Evolutionary conservation across 176 grass and related monocot genomes (phyloP).

Genomic region (Rhipidocladum racemiflorum): DNA sequence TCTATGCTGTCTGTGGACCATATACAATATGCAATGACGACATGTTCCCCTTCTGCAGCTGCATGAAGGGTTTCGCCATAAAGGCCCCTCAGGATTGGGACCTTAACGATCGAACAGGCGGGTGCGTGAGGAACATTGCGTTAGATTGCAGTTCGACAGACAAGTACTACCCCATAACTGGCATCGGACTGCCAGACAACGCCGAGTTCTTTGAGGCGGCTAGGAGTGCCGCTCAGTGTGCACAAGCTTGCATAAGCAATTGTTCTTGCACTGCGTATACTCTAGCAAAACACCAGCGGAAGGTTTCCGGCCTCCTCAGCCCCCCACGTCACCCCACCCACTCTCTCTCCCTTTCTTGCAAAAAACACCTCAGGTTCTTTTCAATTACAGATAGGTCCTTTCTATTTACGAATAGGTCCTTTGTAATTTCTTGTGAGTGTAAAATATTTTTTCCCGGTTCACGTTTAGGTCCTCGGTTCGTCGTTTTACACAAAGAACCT

Average conservation of each 20-base stretch:
- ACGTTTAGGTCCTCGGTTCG: too few species aligned
- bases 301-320: too few species aligned
- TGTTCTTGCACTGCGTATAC: not conserved
- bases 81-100: not conserved
- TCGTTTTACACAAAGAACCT: too few species aligned
- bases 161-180: not conserved
- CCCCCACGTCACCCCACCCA: too few species aligned
- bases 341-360: too few species aligned
- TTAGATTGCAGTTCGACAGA: not conserved
- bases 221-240: not conserved
- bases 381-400: too few species aligned
- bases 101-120: not conserved
- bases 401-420: too few species aligned
- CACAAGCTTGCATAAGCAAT: not conserved
- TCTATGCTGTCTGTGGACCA: conserved; percentile 32
- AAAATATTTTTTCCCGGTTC: too few species aligned
- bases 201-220: not conserved
- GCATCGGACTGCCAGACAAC: not conserved
- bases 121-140: not conserved
- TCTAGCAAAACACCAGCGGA: too few species aligned
- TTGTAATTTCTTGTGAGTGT: too few species aligned
- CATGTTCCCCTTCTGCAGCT: conserved; percentile 16
- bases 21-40: conserved; percentile 30
- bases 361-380: too few species aligned
- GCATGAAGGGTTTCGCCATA: conserved; percentile 7